Conservation (phyloP, 768 basidiomycete species). For the Strobilomyces dryophilus region DNA sequence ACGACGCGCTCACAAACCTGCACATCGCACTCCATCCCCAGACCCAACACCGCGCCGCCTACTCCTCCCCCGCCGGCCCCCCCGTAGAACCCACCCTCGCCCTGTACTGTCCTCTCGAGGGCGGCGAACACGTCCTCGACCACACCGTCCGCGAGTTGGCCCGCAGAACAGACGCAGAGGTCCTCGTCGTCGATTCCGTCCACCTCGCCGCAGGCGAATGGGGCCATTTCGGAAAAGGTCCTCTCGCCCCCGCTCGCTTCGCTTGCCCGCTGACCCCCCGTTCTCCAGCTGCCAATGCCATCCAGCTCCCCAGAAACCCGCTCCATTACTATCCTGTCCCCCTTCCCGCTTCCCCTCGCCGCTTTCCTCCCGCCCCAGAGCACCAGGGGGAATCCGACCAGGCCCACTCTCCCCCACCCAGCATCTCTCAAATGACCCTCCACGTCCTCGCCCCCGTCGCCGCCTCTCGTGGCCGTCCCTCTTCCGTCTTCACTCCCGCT, state of each 20-base stretch:
- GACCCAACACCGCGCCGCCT: slow-evolving; percentile 70
- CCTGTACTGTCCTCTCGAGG: slow-evolving; percentile 77
- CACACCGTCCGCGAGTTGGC: slow-evolving; percentile 78
- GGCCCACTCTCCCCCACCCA: slow-evolving; percentile 36
- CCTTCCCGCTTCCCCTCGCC: slow-evolving; percentile 26
- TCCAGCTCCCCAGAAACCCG: slow-evolving; percentile 71
- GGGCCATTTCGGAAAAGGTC: slow-evolving; percentile 81
- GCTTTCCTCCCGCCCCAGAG: slow-evolving; percentile 26
- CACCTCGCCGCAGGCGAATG: slow-evolving; percentile 87
- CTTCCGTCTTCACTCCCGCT: slow-evolving; percentile 33
- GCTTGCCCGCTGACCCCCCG: slow-evolving; percentile 4
- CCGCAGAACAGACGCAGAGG: slow-evolving; percentile 67
- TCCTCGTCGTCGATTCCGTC: slow-evolving; percentile 78
- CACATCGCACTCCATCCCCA: slow-evolving; percentile 77
- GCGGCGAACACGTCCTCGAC: slow-evolving; percentile 79
- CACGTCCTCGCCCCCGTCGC: slow-evolving; percentile 38
- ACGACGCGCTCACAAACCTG: slow-evolving; percentile 72
- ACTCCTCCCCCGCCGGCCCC: slow-evolving; percentile 48
- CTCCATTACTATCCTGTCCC: slow-evolving; percentile 54
- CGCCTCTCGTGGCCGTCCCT: slow-evolving; percentile 32
- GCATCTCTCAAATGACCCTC: slow-evolving; percentile 42
- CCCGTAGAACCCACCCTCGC: slow-evolving; percentile 78
- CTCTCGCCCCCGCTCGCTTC: slow-evolving; percentile 1
- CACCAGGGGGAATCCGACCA: slow-evolving; percentile 49
- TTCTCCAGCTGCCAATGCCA: slow-evolving; percentile 58